phyloP scores from a whole-genome alignment of 2,329 filamentous ascomycete genomes.

The Fusarium decemcellulare region DNA sequence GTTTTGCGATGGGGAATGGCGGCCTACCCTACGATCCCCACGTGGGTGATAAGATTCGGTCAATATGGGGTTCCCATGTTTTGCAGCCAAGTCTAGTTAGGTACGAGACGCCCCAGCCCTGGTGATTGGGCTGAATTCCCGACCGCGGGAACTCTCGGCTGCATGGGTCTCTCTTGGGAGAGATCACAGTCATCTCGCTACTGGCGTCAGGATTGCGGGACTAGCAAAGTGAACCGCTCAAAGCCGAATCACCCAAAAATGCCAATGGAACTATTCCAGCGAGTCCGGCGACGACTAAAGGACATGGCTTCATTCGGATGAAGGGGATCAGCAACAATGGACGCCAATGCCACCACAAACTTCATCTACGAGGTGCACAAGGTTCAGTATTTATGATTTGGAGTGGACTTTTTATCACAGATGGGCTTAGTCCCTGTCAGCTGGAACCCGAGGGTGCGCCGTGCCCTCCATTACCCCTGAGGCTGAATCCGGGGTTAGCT shows the following conservation, averaged over 20 bases:
- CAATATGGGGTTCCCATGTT: neutral
- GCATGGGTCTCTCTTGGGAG: neutral
- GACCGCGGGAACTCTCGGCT: constrained; percentile 24
- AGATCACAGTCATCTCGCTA: neutral
- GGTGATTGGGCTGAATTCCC: neutral
- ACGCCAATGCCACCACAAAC: neutral
- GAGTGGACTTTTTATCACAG: neutral
- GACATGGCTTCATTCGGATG: neutral
- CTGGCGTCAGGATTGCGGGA: neutral
- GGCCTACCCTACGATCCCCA: too few species aligned
- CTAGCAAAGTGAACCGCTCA: constrained; percentile 7
- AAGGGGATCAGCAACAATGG: neutral
- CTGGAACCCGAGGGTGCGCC: constrained; percentile 2
- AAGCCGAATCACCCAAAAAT: constrained; percentile 25
- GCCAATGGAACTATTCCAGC: neutral
- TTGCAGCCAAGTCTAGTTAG: neutral
- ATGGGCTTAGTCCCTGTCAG: neutral
- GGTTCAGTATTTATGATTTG: neutral
- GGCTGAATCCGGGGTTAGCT: constrained; percentile 38
- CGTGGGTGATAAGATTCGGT: too few species aligned
- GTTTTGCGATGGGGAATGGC: too few species aligned
- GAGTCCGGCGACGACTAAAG: neutral
- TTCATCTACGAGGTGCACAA: neutral
- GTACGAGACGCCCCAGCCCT: neutral
- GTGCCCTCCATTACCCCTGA: constrained; percentile 29